A percentile compares a stretch with the other conserved stretches of the same genome.
Conservation (phyloP, 208 protist genomes). For the Tritrichomonas musculus region DNA sequence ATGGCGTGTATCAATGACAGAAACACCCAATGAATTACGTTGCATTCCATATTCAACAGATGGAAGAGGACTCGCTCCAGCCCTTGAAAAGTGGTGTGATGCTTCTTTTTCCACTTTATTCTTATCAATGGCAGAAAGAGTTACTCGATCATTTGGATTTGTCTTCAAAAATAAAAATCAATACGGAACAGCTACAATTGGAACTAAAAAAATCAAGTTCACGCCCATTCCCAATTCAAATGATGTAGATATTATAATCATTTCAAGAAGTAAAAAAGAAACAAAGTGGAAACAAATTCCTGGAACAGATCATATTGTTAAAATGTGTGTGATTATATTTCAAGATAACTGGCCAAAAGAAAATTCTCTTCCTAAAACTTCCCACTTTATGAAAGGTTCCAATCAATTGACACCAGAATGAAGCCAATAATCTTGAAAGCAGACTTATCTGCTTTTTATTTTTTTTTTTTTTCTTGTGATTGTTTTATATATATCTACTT, state of each 20-base stretch:
- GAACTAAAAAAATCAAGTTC: background rate
- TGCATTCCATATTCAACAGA: conserved; percentile 26
- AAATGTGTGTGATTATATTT: background rate
- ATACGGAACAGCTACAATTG: conserved; percentile 10
- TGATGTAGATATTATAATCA: conserved; percentile 25
- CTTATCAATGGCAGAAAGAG: conserved; percentile 7
- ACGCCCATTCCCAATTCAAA: background rate
- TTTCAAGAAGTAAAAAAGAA: background rate
- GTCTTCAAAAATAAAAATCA: conserved; percentile 29
- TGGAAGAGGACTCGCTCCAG: background rate
- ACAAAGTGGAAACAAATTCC: background rate
- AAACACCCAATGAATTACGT: conserved; percentile 6
- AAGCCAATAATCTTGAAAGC: no score
- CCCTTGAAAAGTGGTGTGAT: conserved; percentile 2
- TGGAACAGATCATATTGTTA: background rate
- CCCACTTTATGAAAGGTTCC: no score
- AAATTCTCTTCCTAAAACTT: no score
- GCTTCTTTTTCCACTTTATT: background rate
- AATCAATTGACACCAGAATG: no score
- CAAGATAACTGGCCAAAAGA: no score
- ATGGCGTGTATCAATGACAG: background rate
- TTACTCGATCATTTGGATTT: background rate
- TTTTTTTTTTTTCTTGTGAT: no score
- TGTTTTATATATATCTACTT: no score
- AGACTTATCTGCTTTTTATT: no score